These are phyloP conservation scores for Phaseolus coccineus DNA, from an alignment of 331 rosid species.

Conservation along the genomic window DNA sequence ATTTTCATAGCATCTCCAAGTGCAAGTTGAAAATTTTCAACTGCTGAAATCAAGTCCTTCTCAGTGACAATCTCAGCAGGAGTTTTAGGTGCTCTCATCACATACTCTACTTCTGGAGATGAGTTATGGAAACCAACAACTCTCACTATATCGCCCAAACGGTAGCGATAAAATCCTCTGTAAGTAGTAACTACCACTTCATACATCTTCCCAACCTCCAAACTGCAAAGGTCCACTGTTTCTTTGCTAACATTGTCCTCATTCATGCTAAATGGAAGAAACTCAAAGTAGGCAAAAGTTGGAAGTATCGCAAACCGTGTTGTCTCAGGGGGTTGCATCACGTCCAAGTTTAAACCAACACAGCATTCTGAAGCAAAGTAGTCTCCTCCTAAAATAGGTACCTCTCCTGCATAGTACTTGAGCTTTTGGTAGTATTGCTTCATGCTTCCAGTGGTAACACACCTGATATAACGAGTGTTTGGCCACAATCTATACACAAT, in stretches of 20 bases:
- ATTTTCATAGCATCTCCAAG: constrained; percentile 45
- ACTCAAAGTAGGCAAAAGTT: constrained; percentile 74
- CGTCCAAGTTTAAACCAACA: constrained; percentile 67
- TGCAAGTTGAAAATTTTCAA: constrained; percentile 50
- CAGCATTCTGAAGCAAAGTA: constrained; percentile 72
- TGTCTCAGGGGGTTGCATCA: constrained; percentile 59
- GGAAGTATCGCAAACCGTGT: constrained; percentile 64
- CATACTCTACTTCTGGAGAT: constrained; percentile 63
- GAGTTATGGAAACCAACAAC: constrained; percentile 65
- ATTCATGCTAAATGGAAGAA: constrained; percentile 66
- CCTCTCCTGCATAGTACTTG: constrained; percentile 63
- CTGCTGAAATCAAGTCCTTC: constrained; percentile 59
- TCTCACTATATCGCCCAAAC: constrained; percentile 70
- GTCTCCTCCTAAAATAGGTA: constrained; percentile 67
- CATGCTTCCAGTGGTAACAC: constrained; percentile 77
- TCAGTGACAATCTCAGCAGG: constrained; percentile 62
- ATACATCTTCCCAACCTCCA: constrained; percentile 76
- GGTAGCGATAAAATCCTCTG: constrained; percentile 68
- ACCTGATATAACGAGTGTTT: constrained; percentile 58
- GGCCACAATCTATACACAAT: constrained; percentile 65
- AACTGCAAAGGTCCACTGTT: constrained; percentile 57
- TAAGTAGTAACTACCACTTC: constrained; percentile 70
- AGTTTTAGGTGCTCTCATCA: constrained; percentile 70
- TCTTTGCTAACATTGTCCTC: constrained; percentile 43
- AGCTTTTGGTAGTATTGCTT: constrained; percentile 61